Base-by-base conservation (phyloP, 495 filamentous ascomycete genomes). In the Chlorociboria aeruginascens region DNA sequence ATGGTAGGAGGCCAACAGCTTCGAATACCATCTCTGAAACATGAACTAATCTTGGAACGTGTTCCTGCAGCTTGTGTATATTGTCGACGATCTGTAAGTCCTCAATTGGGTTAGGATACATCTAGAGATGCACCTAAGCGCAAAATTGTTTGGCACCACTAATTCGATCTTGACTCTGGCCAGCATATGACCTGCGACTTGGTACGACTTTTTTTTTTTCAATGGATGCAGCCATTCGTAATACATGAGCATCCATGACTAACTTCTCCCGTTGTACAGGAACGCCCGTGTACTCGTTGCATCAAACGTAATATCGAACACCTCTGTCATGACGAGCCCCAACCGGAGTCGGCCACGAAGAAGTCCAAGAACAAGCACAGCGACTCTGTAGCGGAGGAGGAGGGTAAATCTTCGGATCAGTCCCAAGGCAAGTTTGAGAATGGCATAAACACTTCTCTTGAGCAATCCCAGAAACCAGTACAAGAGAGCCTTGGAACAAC, bases 101-200 rank as follows among this genome's bases (percentile, higher is more conserved):
- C 54, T 65, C 53, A 45, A 61, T 61, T 56, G 49, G 42, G 45
- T 46, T 44, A 11, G 32, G 43, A 43, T 51, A 51, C 46, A 45
- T 50, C 17, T 48, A 11, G 35, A 35, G 20, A 50, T 57, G 54
- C 57, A 48, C 44, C 28, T 60, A 51, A 36, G 57, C 57, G 54
- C 42, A 51, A 44, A 11, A 25, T 58, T 51, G 50, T 59, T 52
- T 54, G 45, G 48, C 48, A 51, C 34, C 51, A 56, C 57, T 60
- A 55, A 60, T 55, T 52, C 49, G 57, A 53, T 53, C 43, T 53
- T 43, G 50, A 53, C 46, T 31, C 32, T 49, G 29, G 36, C 48
- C 42, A 94, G 86, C 92, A 98, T 82, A 98, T 98, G 92, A 97
- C 93, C 65, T 98, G 92, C 77, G 93, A 98, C 78, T 85, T 89